phyloP scores from a whole-genome alignment of 2,329 filamentous ascomycete species.

The Aphanocladium album region DNA sequence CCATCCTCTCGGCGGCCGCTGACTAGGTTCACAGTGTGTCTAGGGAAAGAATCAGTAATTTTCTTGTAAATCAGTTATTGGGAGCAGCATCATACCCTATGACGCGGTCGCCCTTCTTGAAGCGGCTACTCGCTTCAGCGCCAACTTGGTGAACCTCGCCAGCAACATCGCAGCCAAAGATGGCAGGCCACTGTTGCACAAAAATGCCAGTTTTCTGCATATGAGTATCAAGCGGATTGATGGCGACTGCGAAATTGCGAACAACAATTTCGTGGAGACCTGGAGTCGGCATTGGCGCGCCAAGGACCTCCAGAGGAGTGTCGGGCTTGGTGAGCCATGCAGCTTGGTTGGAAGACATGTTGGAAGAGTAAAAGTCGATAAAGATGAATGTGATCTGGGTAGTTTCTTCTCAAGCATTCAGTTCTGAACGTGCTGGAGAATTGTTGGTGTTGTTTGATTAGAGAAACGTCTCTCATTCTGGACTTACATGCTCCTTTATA shows the following conservation, averaged over 20 bases:
- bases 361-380: not conserved
- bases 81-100: slow-evolving; percentile 4
- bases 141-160: slow-evolving; percentile 27
- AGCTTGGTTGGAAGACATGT: slow-evolving; percentile 22
- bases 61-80: too few species aligned
- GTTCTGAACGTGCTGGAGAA: not conserved
- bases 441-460: not conserved
- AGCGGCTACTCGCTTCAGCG: slow-evolving; percentile 16
- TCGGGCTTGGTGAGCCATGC: slow-evolving; percentile 20
- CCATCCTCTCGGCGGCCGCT: slow-evolving; percentile 23
- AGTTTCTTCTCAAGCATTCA: too few species aligned
- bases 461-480: not conserved
- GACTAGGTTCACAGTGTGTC: slow-evolving; percentile 22
- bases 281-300: slow-evolving; percentile 19
- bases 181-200: slow-evolving; percentile 26
- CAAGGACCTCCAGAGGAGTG: slow-evolving; percentile 19
- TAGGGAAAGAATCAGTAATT: not conserved
- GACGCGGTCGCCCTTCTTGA: slow-evolving; percentile 26
- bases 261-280: slow-evolving; percentile 16
- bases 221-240: slow-evolving; percentile 26
- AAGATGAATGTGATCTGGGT: not conserved
- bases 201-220: slow-evolving; percentile 29
- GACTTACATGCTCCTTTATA: not conserved
- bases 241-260: slow-evolving; percentile 21
- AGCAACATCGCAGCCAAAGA: slow-evolving; percentile 27